These are phyloP conservation scores for Besnoitia besnoiti DNA, from an alignment of 169 alveolate species.

Conservation along the genomic window DNA sequence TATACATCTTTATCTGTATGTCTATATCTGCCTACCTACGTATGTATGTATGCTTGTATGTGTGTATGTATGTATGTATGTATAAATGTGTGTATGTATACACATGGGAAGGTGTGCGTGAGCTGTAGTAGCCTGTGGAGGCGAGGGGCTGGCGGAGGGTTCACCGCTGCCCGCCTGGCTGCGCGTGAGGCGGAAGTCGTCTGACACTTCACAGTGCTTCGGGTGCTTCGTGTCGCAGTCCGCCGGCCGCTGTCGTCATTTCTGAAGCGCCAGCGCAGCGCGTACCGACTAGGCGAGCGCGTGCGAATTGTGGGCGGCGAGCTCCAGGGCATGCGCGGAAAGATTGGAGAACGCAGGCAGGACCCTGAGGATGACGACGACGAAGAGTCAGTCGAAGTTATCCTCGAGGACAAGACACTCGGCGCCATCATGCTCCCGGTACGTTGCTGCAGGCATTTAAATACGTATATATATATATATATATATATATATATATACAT, in stretches of 20 bases:
- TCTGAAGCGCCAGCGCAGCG: slow-evolving; percentile 38
- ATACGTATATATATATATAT: too few species aligned
- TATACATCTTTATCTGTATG: neutral
- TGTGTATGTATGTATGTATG: neutral
- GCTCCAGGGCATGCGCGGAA: slow-evolving; percentile 42
- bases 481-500: too few species aligned
- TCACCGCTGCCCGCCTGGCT: too few species aligned
- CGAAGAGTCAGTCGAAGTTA: slow-evolving; percentile 3
- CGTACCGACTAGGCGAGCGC: slow-evolving; percentile 41
- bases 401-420: slow-evolving; percentile 2
- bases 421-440: slow-evolving; percentile 40
- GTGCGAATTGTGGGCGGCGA: slow-evolving; percentile 30
- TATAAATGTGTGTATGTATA: neutral
- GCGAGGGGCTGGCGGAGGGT: too few species aligned
- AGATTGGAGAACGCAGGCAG: slow-evolving; percentile 22
- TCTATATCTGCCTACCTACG: too few species aligned
- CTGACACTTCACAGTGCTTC: neutral
- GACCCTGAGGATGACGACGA: slow-evolving; percentile 24
- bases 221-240: neutral
- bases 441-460: neutral
- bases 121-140: too few species aligned
- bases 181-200: too few species aligned
- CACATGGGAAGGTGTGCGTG: neutral
- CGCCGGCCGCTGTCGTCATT: neutral
- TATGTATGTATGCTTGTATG: neutral